Conservation (phyloP, 371 early-diverging fungal genomes). For the Encephalitozoon romaleae region DNA sequence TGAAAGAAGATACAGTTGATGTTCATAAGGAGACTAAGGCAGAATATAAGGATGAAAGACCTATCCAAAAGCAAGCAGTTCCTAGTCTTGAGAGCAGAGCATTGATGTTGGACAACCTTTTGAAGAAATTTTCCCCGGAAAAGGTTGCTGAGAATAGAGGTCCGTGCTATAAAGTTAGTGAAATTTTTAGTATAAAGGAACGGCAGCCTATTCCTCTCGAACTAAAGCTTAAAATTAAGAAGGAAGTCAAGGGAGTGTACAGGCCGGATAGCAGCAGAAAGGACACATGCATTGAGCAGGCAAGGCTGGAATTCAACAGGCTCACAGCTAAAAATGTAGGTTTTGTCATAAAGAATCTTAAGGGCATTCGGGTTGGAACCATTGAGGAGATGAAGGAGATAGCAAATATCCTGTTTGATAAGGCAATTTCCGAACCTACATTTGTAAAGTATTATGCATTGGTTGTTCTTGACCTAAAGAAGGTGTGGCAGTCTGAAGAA, state of each 20-base stretch:
- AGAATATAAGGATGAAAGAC: not conserved
- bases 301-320: conserved; percentile 36
- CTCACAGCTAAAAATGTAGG: conserved; percentile 24
- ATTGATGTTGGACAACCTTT: conserved; percentile 6
- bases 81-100: not conserved
- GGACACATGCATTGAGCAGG: conserved; percentile 32
- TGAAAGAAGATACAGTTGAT: not conserved
- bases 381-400: conserved; percentile 43
- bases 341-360: conserved; percentile 16
- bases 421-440: conserved; percentile 34
- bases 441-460: conserved; percentile 36
- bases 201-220: conserved; percentile 1
- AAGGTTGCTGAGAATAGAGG: not conserved
- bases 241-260: not conserved
- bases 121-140: not conserved
- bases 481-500: conserved; percentile 39
- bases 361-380: conserved; percentile 17
- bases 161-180: not conserved
- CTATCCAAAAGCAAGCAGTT: not conserved
- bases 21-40: not conserved
- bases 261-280: conserved; percentile 8
- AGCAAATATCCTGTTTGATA: conserved; percentile 44
- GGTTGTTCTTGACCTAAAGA: conserved; percentile 36
- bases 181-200: conserved; percentile 16
- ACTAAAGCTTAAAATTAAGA: not conserved